Base-by-base conservation (phyloP, 352 stramenopile genomes). In the Phytophthora sp. region DNA sequence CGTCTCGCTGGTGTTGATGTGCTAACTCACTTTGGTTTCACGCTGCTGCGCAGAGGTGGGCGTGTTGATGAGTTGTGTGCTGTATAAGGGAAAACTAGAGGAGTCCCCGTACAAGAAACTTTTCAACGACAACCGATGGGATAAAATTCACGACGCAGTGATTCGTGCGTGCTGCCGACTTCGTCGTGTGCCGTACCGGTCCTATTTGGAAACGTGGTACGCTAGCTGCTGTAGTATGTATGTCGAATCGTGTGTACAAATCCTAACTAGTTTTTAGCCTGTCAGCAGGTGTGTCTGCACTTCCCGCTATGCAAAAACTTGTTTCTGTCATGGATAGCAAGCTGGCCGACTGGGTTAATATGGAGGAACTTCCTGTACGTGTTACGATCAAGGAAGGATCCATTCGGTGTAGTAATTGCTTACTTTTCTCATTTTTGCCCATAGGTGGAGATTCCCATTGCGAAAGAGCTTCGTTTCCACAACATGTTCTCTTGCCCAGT, bases 401-500 rank as follows among this genome's bases (percentile, higher is more conserved):
- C 23, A 16, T 18, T 12, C 21, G 4, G 6, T n/a, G 23, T 51
- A 36, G 11, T 16, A 49, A 24, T 47, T 39, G 2, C 21, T 76
- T 7, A 69, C n/a, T 13, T 20, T 1, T 59, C 18, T 33, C 12
- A 23, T 18, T 61, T 2, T 44, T 33, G 29, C 27, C 3, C 36
- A 12, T 46, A 89, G 80, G 80, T 86, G 67, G 88, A 96, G 57
- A 80, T 96, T 12, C 87, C 86, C 4, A 79, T 94, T 51, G 68
- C 80, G 9, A 89, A 94, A 66, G 82, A 92, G 44, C 68, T 92
- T 57, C 86, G 86, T 21, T 96, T 95, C 64, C 89, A 96, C 66
- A 93, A 78, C 6, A 85, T 96, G 23, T 96, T 96, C 31, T 90
- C 85, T 27, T 96, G 89, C 33, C 89, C 89, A 20, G 86, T 96